Evolutionary conservation across 2,329 filamentous ascomycete species (phyloP).

Genomic region (Sporothrix humicola): DNA sequence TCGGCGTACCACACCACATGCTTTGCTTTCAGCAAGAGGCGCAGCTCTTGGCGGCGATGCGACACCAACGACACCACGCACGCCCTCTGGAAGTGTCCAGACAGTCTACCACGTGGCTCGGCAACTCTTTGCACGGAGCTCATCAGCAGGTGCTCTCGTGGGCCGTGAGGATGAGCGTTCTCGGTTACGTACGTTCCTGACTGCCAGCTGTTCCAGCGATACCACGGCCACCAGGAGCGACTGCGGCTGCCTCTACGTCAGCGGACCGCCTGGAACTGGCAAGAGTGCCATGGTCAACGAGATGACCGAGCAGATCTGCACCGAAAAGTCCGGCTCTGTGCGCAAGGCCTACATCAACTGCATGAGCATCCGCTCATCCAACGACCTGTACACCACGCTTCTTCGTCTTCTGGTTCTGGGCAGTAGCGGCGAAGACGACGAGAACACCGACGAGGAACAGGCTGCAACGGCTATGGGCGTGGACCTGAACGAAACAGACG

Average conservation of each 20-base stretch:
- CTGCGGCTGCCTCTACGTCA: slow-evolving; percentile 89
- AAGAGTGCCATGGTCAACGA: slow-evolving; percentile 94
- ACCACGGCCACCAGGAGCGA: slow-evolving; percentile 53
- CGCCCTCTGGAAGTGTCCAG: slow-evolving; percentile 65
- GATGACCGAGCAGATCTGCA: slow-evolving; percentile 66
- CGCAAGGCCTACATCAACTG: slow-evolving; percentile 88
- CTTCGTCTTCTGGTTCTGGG: slow-evolving; percentile 64
- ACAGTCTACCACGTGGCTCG: slow-evolving; percentile 88
- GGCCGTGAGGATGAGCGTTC: slow-evolving; percentile 73
- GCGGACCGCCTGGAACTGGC: slow-evolving; percentile 92
- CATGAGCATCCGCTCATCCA: slow-evolving; percentile 90
- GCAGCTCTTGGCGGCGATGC: neutral
- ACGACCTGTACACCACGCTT: slow-evolving; percentile 82
- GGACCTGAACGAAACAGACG: slow-evolving; percentile 67
- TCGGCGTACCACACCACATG: slow-evolving; percentile 76
- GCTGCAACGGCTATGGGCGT: slow-evolving; percentile 46
- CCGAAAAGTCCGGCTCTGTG: slow-evolving; percentile 56
- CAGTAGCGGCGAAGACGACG: neutral
- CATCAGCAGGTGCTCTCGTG: slow-evolving; percentile 74
- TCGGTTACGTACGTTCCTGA: slow-evolving; percentile 73
- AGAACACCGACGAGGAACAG: neutral
- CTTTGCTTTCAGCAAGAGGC: neutral
- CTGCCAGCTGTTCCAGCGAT: slow-evolving; percentile 42
- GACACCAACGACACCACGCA: slow-evolving; percentile 61
- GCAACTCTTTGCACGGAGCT: slow-evolving; percentile 82